Conservation (phyloP, 2,329 filamentous ascomycete species). For the Aspergillus texensis region DNA sequence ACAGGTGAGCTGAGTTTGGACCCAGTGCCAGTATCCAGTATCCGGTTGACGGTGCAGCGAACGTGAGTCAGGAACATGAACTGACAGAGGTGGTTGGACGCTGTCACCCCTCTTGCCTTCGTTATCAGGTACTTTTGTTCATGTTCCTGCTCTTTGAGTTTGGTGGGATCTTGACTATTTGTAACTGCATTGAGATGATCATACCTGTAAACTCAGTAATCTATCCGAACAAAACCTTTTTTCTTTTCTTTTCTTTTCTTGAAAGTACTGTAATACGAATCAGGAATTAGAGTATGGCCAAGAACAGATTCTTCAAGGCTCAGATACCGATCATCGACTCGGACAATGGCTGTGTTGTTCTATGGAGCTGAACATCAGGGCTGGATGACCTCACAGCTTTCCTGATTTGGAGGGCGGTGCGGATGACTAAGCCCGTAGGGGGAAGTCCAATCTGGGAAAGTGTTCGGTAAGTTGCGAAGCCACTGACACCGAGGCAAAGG, state of each 20-base stretch:
- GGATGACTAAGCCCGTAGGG: not conserved
- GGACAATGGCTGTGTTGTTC: not conserved
- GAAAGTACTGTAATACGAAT: not conserved
- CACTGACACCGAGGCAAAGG: conserved; percentile 10
- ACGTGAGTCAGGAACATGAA: conserved; percentile 19
- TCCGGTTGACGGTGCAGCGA: conserved; percentile 16
- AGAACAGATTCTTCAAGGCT: not conserved
- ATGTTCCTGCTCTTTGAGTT: not conserved
- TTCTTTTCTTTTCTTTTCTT: too few species aligned
- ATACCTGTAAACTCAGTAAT: conserved; percentile 1
- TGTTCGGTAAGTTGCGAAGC: conserved; percentile 3
- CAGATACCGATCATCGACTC: not conserved
- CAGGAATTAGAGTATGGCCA: not conserved
- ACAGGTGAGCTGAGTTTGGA: conserved; percentile 5
- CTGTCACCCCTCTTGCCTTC: not conserved
- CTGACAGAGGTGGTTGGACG: conserved; percentile 10
- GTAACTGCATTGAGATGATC: not conserved
- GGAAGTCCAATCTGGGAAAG: not conserved
- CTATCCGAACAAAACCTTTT: not conserved
- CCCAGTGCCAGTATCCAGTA: conserved; percentile 1
- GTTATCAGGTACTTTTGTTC: conserved; percentile 1
- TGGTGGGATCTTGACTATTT: not conserved
- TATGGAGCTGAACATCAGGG: not conserved
- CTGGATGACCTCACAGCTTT: not conserved
- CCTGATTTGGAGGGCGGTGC: not conserved